Conservation (phyloP, 2,329 filamentous ascomycete genomes). For the Ophiostoma novo-ulmi region DNA sequence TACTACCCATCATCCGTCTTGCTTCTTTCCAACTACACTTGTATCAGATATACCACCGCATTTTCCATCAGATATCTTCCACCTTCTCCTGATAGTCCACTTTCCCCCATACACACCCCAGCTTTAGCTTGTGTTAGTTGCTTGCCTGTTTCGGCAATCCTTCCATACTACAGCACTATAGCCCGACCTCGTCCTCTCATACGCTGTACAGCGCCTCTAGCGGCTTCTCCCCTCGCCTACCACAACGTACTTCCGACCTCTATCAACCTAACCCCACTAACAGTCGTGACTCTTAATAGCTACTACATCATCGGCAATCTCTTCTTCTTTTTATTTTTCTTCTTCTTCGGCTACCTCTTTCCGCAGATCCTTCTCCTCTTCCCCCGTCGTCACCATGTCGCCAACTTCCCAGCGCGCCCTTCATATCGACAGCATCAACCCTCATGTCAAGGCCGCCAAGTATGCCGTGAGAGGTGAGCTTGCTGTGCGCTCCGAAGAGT, state of each 20-base stretch:
- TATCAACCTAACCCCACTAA: conserved; percentile 17
- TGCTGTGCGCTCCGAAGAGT: conserved; percentile 87
- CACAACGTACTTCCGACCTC: background rate
- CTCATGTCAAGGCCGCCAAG: conserved; percentile 75
- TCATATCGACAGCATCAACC: conserved; percentile 85
- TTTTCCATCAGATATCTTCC: conserved; percentile 5
- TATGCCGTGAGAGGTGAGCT: conserved; percentile 97
- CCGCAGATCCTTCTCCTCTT: conserved; percentile 19
- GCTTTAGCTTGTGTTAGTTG: conserved; percentile 20
- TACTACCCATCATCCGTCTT: background rate
- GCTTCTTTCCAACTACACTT: background rate
- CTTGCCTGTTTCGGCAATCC: conserved; percentile 20
- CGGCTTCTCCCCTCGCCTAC: background rate
- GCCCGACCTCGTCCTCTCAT: conserved; percentile 6
- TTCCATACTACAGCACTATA: background rate
- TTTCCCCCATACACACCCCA: conserved; percentile 10
- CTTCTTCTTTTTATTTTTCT: background rate
- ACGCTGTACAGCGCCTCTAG: conserved; percentile 13
- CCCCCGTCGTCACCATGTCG: conserved; percentile 32
- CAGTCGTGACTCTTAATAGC: conserved; percentile 18
- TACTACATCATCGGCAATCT: background rate
- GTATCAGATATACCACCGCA: background rate
- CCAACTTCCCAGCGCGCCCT: conserved; percentile 46
- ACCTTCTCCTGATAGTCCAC: conserved; percentile 6
- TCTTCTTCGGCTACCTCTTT: background rate